Base-by-base conservation (phyloP, 179 eudicot genomes). In the Sideroxylon spinosum region DNA sequence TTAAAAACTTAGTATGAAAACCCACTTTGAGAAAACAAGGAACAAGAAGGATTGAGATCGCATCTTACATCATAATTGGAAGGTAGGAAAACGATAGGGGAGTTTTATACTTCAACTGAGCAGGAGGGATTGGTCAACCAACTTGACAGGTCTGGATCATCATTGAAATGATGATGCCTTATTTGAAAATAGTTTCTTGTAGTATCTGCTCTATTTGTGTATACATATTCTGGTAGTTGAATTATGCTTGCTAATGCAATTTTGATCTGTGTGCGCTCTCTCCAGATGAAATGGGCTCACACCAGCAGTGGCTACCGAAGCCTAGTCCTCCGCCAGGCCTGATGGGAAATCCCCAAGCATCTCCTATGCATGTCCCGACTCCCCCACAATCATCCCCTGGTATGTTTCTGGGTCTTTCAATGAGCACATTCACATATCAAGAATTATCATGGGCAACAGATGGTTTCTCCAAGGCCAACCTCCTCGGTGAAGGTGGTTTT, bases 401-500 rank as follows among this genome's bases (percentile, higher is more conserved):
- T 5, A 72, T 78, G 48, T 44, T 81, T 29, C 49, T 76, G 75
- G 73, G 71, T 72, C 75, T 76, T 70, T 76, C 91, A 25, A 81
- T 82, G 75, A 87, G 86, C 64, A 84, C 83, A 53, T 93, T 93
- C 81, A 91, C 91, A n/a, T 88, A 84, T 79, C 90, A 86, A 83
- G 97, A 93, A 82, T 85, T 93, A 80, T 89, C 88, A 25, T 55
- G 75, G 80, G 93, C 94, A 68, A 90, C 97, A 20, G 84, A 90
- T 53, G 78, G 79, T 75, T 93, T 93, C 81, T 87, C 94, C 19
- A 74, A 76, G 49, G 59, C 77, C 63, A 93, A 92, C 85, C 91
- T 93, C 73, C 93, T 93, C 74, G 98, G 98, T 75, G 90, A 92
- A 80, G 98, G 98, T 67, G 98, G 98, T 67, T 93, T 92, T 81